Base-by-base conservation (phyloP, 1,139 yeast species). In the Suhomyces terraborum region DNA sequence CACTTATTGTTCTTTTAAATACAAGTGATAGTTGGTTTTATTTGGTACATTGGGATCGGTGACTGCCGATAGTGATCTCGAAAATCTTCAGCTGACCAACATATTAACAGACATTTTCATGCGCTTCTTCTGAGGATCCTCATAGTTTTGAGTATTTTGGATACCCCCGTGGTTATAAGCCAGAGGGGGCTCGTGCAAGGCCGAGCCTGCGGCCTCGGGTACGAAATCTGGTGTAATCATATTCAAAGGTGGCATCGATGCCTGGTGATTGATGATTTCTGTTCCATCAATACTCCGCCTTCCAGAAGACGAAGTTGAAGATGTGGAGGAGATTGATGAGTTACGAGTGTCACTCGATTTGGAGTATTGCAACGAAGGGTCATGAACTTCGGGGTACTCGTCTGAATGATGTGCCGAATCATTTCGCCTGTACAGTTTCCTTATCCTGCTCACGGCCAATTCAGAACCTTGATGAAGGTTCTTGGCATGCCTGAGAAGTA, bases 31-130 rank as follows among this genome's bases (percentile, higher is more conserved):
- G 27, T 19, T 6, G 5, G 17, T 10, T 12, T 13, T 19, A 12
- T 18, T 25, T 13, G 32, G 25, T 29, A 18, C 22, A 24, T 24
- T 24, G 27, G n/a, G 13, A 24, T 13, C 31, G 31, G n/a, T 21
- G 31, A 10, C 31, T 21, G 31, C 17, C 31, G 31, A 24, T 23
- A 10, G 8, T 25, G 19, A 17, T 32, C 25, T 24, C 24, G n/a
- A 21, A 19, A 24, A 16, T 24, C 30, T 22, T 26, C 24, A 69
- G 44, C 76, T 72, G 14, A 73, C 73, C 42, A 73, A 53, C 75
- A 69, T 72, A 46, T 69, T 65, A n/a, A 73, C 77, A 9, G 72
- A 62, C 69, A 73, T 70, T 51, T 72, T 72, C 52, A 67, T 48
- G 41, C 72, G 53, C 41, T 67, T 68, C 48, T 60, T 57, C 37